A percentile compares a stretch with the other conserved stretches of the same genome.
Conservation (phyloP, 2,329 filamentous ascomycete species). For the Pseudogymnoascus sp. region DNA sequence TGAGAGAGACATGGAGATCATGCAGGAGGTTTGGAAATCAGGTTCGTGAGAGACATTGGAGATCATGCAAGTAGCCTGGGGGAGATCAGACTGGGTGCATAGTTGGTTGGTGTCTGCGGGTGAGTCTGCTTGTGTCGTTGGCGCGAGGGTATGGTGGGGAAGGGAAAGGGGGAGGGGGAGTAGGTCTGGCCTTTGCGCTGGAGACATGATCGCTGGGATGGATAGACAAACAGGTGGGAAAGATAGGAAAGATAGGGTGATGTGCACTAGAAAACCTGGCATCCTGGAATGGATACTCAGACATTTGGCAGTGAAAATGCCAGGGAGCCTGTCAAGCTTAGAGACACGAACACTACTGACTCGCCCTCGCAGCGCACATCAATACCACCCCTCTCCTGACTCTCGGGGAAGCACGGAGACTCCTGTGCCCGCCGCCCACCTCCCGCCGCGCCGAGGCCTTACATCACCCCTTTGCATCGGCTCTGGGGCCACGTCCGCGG, state of each 20-base stretch:
- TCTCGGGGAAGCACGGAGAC: not conserved
- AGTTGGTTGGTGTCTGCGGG: not conserved
- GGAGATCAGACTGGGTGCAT: not conserved
- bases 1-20: not conserved
- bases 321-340: not conserved
- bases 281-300: not conserved
- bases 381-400: not conserved
- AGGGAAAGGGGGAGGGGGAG: too few relatives aligned
- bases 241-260: not conserved
- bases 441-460: not conserved
- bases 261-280: not conserved
- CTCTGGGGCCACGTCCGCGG: not conserved
- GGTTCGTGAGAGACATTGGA: not conserved
- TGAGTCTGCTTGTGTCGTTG: not conserved
- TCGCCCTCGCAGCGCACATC: slow-evolving; percentile 1
- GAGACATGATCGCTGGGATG: not conserved
- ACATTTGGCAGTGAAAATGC: not conserved
- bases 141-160: not conserved
- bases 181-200: not conserved
- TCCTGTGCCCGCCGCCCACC: not conserved
- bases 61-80: not conserved
- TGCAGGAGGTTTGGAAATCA: not conserved
- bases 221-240: not conserved
- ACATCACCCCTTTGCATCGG: not conserved
- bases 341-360: not conserved